phyloP scores from a whole-genome alignment of 371 early-diverging fungal species.

The Mortierella sp. region DNA sequence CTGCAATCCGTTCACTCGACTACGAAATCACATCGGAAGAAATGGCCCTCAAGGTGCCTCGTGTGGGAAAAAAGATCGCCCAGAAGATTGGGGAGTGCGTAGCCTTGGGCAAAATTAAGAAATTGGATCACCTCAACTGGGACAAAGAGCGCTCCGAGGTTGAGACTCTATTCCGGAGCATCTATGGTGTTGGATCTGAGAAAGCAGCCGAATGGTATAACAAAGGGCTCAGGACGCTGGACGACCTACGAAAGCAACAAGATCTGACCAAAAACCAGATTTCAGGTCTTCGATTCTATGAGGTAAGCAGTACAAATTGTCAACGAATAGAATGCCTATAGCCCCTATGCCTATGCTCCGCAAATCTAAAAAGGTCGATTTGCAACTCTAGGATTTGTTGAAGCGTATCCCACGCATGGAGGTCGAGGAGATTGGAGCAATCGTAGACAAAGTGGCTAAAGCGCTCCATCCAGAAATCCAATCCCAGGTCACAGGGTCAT shows the following conservation, averaged over 20 bases:
- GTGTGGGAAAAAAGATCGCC: constrained; percentile 50
- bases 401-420: constrained; percentile 37
- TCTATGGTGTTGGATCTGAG: constrained; percentile 50
- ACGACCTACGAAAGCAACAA: constrained; percentile 37
- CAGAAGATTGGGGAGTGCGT: constrained; percentile 56
- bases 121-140: constrained; percentile 43
- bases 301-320: constrained; percentile 17
- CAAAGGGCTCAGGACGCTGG: constrained; percentile 38
- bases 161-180: constrained; percentile 38
- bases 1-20: constrained; percentile 46
- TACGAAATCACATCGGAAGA: constrained; percentile 54
- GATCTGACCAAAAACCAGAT: constrained; percentile 47
- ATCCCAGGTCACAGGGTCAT: constrained; percentile 47
- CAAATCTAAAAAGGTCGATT: neutral
- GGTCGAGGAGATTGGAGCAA: constrained; percentile 36
- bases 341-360: too few species aligned
- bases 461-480: constrained; percentile 38
- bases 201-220: constrained; percentile 51
- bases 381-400: constrained; percentile 24
- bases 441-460: constrained; percentile 26
- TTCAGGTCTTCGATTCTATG: constrained; percentile 33
- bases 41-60: constrained; percentile 44
- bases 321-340: too few species aligned
- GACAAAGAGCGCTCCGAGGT: constrained; percentile 36
- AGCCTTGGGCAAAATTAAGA: constrained; percentile 46